Conservation (phyloP, 1,284 basidiomycete genomes). For the Cutaneotrichosporon curvatum region DNA sequence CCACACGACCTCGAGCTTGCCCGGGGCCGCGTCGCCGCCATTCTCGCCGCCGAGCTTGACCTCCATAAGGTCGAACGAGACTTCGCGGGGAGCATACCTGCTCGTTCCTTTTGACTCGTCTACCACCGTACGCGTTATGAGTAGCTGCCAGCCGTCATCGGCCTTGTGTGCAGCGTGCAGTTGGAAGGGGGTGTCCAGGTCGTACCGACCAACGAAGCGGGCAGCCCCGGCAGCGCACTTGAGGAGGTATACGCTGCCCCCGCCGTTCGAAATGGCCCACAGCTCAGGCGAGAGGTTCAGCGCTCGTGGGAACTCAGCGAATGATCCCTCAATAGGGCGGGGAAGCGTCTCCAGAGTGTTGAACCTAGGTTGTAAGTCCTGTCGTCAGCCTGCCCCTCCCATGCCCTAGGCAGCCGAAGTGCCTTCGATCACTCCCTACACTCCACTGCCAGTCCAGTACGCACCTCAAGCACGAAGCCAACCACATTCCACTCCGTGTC, state of each 20-base stretch:
- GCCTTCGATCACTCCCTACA: too few species aligned
- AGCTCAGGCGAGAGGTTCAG: constrained; percentile 53
- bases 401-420: too few species aligned
- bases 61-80: constrained; percentile 34
- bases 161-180: constrained; percentile 22
- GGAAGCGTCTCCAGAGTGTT: constrained; percentile 58
- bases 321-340: constrained; percentile 44
- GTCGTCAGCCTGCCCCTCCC: constrained; percentile 16
- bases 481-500: constrained; percentile 62
- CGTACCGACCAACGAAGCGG: constrained; percentile 53
- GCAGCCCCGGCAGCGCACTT: neutral
- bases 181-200: constrained; percentile 55
- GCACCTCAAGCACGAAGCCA: constrained; percentile 52
- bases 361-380: constrained; percentile 56
- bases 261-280: constrained; percentile 65
- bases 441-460: too few species aligned
- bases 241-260: constrained; percentile 59
- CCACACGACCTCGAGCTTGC: constrained; percentile 55
- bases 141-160: constrained; percentile 15
- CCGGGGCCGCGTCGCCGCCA: constrained; percentile 23
- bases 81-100: constrained; percentile 17
- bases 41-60: constrained; percentile 19
- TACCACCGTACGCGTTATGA: constrained; percentile 24
- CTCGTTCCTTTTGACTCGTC: constrained; percentile 3
- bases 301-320: constrained; percentile 69